A percentile compares a stretch with the other conserved stretches of the same genome.
Conservation (phyloP, 345 rosid genomes). For the Acer campestre region DNA sequence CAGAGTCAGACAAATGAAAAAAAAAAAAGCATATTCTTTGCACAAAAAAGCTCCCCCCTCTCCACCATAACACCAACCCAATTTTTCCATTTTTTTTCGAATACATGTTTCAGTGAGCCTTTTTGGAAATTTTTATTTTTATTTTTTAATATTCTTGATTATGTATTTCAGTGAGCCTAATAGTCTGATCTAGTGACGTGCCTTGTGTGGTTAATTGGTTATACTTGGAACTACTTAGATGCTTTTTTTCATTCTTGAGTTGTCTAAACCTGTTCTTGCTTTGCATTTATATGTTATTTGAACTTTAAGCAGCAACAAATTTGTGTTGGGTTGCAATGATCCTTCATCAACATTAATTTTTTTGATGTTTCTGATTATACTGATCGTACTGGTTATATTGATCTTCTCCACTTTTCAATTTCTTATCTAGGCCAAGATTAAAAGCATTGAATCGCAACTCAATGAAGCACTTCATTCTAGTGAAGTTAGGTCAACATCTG, state of each 20-base stretch:
- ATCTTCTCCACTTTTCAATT: slow-evolving; percentile 16
- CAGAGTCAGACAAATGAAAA: neutral
- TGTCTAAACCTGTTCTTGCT: neutral
- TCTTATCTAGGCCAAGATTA: slow-evolving; percentile 62
- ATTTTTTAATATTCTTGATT: slow-evolving; percentile 16
- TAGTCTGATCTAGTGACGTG: no score
- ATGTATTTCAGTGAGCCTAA: slow-evolving; percentile 64
- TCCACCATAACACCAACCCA: no score
- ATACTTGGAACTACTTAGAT: neutral
- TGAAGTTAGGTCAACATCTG: slow-evolving; percentile 43
- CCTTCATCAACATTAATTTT: neutral
- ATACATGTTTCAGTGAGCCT: neutral
- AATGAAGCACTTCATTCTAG: slow-evolving; percentile 52
- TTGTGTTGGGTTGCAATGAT: neutral
- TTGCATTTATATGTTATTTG: neutral
- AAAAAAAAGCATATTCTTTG: neutral
- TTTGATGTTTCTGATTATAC: slow-evolving; percentile 13
- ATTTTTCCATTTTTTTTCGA: neutral
- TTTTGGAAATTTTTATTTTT: slow-evolving; percentile 8
- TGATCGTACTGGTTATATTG: slow-evolving; percentile 5
- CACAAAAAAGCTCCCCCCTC: neutral
- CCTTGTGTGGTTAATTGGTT: neutral
- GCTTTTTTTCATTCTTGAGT: neutral
- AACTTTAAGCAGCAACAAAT: neutral
- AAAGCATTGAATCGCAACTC: slow-evolving; percentile 66